Evolutionary conservation across 108 stramenopile species (phyloP), one percentile per base, ranked within the genome.

Genomic region (Pseudonitzschia pungens): DNA sequence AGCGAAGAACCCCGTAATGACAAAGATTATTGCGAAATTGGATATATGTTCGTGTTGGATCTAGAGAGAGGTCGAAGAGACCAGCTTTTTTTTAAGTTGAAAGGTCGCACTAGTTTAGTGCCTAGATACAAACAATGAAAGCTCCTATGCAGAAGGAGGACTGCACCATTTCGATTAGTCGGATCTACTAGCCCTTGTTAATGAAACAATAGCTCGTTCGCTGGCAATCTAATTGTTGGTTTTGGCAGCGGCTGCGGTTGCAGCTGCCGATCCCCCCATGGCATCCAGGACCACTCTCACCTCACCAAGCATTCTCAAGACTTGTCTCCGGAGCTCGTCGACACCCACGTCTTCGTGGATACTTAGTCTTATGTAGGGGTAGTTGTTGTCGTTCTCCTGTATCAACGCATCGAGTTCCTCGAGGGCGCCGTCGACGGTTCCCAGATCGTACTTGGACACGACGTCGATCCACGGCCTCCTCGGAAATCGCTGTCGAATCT

Each of bases 391-490:
- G 28, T 28, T 50, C 9, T 67, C 66, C 22, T 14, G 15, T 55
- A 94, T 65, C 41, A 94, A 86, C 28, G 83, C 80, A 15, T 80
- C 79, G 68, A 92, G 70, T 69, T 89, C 83, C 75, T 90, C 91
- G 36, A 80, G 44, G 3, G 89, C 89, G 5, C 87, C 89, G 48
- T 92, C 92, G 11, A 83, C 84, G 20, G 86, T 66, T 21, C 89
- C 91, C 43, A 93, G 72, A 77, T 98, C 98, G 18, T 73, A 73
- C 75, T 98, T 98, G 58, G 92, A 91, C 57, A 98, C 80, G n/a
- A 98, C 97, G 83, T 97, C 97, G 60, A 97, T 85, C 98, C 98
- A 98, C 7, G 98, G 98, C 12, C 98, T 81, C 24, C 85, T 72
- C 9, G 98, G 98, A 75, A 97, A 98, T 43, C 93, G 69, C 48